A percentile compares a stretch with the other conserved stretches of the same genome.
These are phyloP conservation scores for Erodium moschatum DNA, from an alignment of 441 rosid species.

Conservation along the genomic window DNA sequence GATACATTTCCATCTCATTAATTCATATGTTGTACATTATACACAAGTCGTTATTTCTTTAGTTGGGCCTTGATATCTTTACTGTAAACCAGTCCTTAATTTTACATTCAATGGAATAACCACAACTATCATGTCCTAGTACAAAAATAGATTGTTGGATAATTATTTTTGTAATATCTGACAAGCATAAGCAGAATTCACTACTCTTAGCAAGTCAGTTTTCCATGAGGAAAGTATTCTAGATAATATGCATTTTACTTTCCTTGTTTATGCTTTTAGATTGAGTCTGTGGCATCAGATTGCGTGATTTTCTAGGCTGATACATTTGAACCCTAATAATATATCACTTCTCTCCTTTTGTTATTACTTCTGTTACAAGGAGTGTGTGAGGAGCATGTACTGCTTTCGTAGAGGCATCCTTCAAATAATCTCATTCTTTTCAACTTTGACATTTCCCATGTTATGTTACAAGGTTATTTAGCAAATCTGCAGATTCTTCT, in stretches of 20 bases:
- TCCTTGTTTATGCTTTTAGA: background rate
- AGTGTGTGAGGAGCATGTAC: background rate
- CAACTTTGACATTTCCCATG: background rate
- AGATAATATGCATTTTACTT: background rate
- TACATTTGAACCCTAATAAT: background rate
- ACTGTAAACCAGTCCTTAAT: background rate
- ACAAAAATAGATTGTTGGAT: background rate
- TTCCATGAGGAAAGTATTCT: background rate
- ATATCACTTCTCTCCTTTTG: background rate
- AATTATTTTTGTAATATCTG: conserved; percentile 1
- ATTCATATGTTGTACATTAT: background rate
- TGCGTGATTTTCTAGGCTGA: background rate
- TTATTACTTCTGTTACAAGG: conserved; percentile 2
- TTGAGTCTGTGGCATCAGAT: background rate
- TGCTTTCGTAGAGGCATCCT: background rate
- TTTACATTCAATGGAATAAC: background rate
- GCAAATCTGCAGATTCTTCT: background rate
- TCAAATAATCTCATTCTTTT: background rate
- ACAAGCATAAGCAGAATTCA: background rate
- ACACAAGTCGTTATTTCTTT: background rate
- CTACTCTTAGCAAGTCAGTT: conserved; percentile 1
- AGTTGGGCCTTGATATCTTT: background rate
- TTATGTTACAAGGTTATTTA: conserved; percentile 4
- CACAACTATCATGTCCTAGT: background rate
- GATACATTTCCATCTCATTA: background rate